Base-by-base conservation (phyloP, 2,329 filamentous ascomycete species). In the Fusarium sterilihyphosum region DNA sequence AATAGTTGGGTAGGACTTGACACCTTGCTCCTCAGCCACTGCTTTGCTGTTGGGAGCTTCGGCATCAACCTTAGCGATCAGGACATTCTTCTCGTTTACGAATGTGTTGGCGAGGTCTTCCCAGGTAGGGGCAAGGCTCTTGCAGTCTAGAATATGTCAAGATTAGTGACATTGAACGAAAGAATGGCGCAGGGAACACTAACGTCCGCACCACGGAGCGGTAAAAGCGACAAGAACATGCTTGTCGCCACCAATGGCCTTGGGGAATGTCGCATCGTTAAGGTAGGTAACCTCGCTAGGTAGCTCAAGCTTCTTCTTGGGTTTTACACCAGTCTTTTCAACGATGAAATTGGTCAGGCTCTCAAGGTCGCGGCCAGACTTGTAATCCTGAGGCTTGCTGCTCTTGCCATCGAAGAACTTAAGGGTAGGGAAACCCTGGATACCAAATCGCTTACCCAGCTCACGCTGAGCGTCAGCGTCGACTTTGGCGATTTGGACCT, bases 391-490 rank as follows among this genome's bases (percentile, higher is more conserved):
- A 0, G 96, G 95, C 80, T 90, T 92, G 69, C 94, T 91, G 82
- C 92, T 96, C 89, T 97, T 97, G 78, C 96, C 96, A 84, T 98
- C 95, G 80, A 99, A 99, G 89, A 91, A 99, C 86, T 99, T 99
- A 80, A 99, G 86, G 0, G 96, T 99, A 26, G 96, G 96, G 88
- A 98, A 99, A 26, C 97, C 97, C 84, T 96, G 92, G 56, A 99
- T 90, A 49, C 93, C 94, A 80, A 95, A 98, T 75, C 91, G 89
- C 88, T 94, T 93, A 77, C 95, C 96, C 73, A 99, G 87, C 24
- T 90, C 86, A 83, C 93, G 93, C 87, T 99, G 92, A 66, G 92
- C 91, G 82, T 99, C 96, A 67, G 96, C 96, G 81, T 99, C 95
- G 77, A 99, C 95, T 86, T 98, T 99, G 78, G 93, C 96, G 81